Conservation (phyloP, 345 rosid species). For the Kernera saxatilis region DNA sequence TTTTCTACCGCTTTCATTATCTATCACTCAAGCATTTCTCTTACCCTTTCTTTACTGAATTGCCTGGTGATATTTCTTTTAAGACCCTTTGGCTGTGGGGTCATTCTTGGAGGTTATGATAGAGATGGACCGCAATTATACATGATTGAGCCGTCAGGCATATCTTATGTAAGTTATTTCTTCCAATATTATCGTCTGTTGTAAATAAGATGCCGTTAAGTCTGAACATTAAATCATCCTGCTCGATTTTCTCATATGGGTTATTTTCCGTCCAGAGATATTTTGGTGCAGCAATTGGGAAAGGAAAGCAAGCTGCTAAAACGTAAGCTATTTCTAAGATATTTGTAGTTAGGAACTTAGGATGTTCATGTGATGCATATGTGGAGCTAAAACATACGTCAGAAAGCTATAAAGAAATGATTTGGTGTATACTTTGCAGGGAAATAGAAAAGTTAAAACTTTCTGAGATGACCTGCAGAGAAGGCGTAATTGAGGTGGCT, state of each 20-base stretch:
- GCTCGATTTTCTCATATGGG: neutral
- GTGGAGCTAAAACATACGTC: neutral
- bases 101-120: slow-evolving; percentile 97
- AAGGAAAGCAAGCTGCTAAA: slow-evolving; percentile 92
- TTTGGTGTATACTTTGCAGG: too few relatives aligned
- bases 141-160: slow-evolving; percentile 96
- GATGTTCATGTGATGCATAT: neutral
- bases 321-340: slow-evolving; percentile 49
- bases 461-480: slow-evolving; percentile 95
- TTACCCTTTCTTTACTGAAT: neutral
- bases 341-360: too few relatives aligned
- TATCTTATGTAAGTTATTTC: slow-evolving; percentile 68
- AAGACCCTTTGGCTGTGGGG: slow-evolving; percentile 98
- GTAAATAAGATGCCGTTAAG: neutral
- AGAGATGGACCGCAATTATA: slow-evolving; percentile 95
- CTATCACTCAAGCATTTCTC: neutral
- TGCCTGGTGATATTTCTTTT: neutral
- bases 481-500: slow-evolving; percentile 92
- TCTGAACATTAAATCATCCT: neutral
- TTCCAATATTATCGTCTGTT: neutral
- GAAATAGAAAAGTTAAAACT: slow-evolving; percentile 92
- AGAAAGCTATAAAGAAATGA: neutral
- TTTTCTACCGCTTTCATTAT: neutral
- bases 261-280: slow-evolving; percentile 48
- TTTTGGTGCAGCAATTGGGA: slow-evolving; percentile 90